phyloP scores from a whole-genome alignment of 2,329 filamentous ascomycete species.

The Lecanicillium sp. region DNA sequence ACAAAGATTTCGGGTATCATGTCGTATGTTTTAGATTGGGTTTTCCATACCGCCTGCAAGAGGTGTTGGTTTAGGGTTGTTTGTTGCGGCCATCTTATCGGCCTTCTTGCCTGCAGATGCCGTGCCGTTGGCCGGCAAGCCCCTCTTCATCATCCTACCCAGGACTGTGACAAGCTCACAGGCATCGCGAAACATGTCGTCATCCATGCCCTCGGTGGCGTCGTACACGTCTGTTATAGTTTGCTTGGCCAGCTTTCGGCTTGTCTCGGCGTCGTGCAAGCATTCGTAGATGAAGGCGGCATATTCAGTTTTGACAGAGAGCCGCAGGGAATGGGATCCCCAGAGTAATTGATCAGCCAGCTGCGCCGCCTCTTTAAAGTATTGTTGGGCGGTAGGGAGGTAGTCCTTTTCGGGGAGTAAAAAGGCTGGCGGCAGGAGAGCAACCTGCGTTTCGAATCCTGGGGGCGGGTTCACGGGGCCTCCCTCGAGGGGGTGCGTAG shows the following conservation, averaged over 20 bases:
- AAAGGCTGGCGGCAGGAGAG: conserved; percentile 55
- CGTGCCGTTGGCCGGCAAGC: conserved; percentile 31
- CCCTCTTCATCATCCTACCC: conserved; percentile 81
- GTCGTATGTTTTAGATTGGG: too few species aligned
- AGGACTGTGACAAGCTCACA: conserved; percentile 80
- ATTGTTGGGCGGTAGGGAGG: conserved; percentile 69
- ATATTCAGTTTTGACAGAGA: conserved; percentile 89
- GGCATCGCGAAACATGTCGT: conserved; percentile 90
- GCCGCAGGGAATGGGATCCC: conserved; percentile 79
- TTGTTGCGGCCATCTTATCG: not conserved
- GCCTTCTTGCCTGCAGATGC: not conserved
- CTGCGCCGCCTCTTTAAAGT: conserved; percentile 69
- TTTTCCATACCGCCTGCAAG: too few species aligned
- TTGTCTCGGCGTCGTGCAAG: conserved; percentile 69
- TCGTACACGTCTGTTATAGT: conserved; percentile 89
- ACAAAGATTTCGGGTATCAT: too few species aligned
- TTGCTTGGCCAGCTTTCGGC: conserved; percentile 67
- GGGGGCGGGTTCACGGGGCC: conserved; percentile 51
- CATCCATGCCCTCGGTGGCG: conserved; percentile 84
- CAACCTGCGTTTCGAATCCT: conserved; percentile 38
- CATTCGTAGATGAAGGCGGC: conserved; percentile 92
- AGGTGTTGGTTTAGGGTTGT: not conserved
- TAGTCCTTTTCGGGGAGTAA: conserved; percentile 75
- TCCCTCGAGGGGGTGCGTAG: conserved; percentile 45
- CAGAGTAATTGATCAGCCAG: conserved; percentile 72